These are phyloP conservation scores for Triticum timopheevii DNA, from an alignment of 176 grass and related monocot genomes.

Conservation along the genomic window DNA sequence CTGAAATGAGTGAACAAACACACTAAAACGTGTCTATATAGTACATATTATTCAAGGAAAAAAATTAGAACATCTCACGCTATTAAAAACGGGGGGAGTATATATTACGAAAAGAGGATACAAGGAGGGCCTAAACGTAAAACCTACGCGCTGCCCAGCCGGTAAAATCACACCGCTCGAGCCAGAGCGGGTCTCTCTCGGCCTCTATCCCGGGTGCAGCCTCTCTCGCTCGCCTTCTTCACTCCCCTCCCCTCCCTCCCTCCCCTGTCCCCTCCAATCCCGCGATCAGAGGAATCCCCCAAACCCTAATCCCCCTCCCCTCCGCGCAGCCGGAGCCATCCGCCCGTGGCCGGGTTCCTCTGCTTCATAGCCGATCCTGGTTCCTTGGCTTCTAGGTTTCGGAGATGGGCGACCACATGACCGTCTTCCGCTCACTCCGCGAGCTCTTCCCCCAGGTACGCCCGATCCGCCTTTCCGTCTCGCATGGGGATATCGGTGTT, in stretches of 20 bases:
- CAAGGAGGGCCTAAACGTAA: background rate
- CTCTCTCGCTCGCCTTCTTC: slow-evolving; percentile 4
- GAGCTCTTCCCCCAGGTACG: slow-evolving; percentile 52
- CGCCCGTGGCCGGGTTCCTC: background rate
- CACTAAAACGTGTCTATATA: too few relatives aligned
- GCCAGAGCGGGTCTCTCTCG: background rate
- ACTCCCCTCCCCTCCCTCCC: background rate
- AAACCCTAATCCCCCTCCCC: slow-evolving; percentile 31
- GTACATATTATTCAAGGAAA: too few relatives aligned
- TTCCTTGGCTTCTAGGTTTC: background rate
- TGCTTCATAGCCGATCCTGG: background rate
- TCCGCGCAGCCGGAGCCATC: background rate
- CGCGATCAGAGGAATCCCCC: slow-evolving; percentile 23
- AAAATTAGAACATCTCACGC: too few relatives aligned
- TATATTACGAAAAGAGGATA: background rate
- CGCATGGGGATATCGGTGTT: background rate
- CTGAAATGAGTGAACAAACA: too few relatives aligned
- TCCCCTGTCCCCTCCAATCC: background rate
- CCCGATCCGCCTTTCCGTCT: background rate
- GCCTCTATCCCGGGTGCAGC: background rate
- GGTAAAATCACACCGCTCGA: background rate
- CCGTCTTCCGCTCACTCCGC: slow-evolving; percentile 44
- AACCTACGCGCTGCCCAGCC: background rate
- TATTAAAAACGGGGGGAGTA: too few relatives aligned
- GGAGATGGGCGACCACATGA: slow-evolving; percentile 43